Conservation (phyloP, 495 filamentous ascomycete genomes). For the Paragyromitra xinjiangensis region DNA sequence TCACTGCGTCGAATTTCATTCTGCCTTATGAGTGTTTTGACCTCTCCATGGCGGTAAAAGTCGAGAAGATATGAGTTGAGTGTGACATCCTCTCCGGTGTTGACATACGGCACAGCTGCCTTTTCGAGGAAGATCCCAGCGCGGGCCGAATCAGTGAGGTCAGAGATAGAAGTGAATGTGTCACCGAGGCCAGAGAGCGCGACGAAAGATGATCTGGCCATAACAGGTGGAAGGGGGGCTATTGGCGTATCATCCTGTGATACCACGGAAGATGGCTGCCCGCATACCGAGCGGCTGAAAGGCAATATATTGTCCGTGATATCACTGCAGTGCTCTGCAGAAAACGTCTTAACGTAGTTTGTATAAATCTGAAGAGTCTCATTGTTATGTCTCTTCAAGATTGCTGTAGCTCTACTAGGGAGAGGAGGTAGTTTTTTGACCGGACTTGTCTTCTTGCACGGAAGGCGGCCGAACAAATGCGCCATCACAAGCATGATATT, state of each 20-base stretch:
- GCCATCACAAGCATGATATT: conserved; percentile 71
- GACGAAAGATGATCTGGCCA: conserved; percentile 71
- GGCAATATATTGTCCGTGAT: conserved; percentile 66
- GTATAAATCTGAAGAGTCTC: conserved; percentile 70
- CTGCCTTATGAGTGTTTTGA: conserved; percentile 64
- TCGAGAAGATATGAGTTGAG: conserved; percentile 78
- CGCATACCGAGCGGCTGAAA: conserved; percentile 64
- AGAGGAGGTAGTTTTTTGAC: conserved; percentile 65
- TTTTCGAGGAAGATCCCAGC: conserved; percentile 76
- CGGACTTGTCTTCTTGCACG: conserved; percentile 58
- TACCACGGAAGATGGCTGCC: conserved; percentile 44
- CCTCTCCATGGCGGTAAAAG: conserved; percentile 76
- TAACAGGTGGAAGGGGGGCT: conserved; percentile 43
- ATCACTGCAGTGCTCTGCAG: conserved; percentile 67
- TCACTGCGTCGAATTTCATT: conserved; percentile 71
- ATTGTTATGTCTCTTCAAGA: conserved; percentile 70
- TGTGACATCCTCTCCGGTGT: conserved; percentile 64
- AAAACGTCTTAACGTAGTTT: conserved; percentile 73
- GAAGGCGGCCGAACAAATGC: conserved; percentile 71
- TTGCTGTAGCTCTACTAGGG: conserved; percentile 65
- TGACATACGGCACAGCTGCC: conserved; percentile 72
- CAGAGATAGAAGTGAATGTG: conserved; percentile 67
- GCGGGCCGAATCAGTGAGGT: conserved; percentile 70
- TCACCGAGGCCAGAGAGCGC: conserved; percentile 75
- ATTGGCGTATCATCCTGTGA: conserved; percentile 4